Percentiles rank a stretch among this genome's conserved stretches.
phyloP scores from a whole-genome alignment of 176 grass and related monocot species.

The Eleusine indica region DNA sequence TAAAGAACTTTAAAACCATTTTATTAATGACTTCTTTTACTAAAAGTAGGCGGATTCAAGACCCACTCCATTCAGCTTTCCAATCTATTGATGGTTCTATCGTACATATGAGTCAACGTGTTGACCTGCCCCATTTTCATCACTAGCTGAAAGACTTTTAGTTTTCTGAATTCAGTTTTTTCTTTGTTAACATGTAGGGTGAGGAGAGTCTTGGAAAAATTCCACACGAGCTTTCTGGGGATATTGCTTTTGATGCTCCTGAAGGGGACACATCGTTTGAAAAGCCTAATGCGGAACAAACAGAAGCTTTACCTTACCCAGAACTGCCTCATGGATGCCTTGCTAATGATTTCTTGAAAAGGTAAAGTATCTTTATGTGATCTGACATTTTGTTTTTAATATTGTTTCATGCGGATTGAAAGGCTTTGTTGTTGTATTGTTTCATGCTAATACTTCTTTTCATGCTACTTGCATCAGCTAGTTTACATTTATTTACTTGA shows the following conservation, averaged over 20 bases:
- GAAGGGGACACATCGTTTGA: conserved; percentile 35
- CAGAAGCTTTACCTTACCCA: conserved; percentile 41
- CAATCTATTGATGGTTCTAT: background rate
- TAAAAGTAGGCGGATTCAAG: background rate
- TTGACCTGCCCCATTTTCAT: conserved; percentile 3
- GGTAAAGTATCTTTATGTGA: conserved; percentile 43
- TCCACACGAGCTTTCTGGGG: conserved; percentile 5
- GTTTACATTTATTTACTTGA: conserved; percentile 4
- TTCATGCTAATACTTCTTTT: background rate
- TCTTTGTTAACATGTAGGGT: conserved; percentile 33
- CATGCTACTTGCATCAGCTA: background rate
- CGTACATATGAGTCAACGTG: background rate
- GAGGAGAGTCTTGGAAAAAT: conserved; percentile 27
- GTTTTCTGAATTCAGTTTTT: background rate
- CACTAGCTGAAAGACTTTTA: background rate
- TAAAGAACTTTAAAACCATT: conserved; percentile 4
- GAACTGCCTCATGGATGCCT: conserved; percentile 59
- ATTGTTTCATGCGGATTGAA: background rate
- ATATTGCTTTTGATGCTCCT: conserved; percentile 29
- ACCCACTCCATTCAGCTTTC: background rate
- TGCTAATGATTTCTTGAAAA: conserved; percentile 89
- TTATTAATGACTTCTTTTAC: conserved; percentile 9
- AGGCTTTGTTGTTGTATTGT: no score
- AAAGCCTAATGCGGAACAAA: conserved; percentile 35
- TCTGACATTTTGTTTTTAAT: conserved; percentile 19